phyloP scores from a whole-genome alignment of 345 rosid species.

The Murraya koenigii region DNA sequence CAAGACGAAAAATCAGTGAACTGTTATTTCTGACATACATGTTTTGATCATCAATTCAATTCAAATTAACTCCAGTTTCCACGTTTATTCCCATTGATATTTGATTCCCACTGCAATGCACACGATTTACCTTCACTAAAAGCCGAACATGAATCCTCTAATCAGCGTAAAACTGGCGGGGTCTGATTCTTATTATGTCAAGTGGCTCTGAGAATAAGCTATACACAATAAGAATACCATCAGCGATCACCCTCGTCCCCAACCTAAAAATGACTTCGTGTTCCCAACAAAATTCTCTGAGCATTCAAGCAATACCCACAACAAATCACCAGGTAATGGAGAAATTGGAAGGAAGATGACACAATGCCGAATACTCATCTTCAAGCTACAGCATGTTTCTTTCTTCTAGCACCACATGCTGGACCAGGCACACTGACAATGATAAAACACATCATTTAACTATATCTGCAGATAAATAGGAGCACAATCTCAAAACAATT shows the following conservation, averaged over 20 bases:
- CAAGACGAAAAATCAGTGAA: background rate
- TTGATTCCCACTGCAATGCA: background rate
- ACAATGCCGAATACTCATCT: background rate
- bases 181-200: background rate
- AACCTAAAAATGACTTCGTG: background rate
- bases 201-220: background rate
- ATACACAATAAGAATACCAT: background rate
- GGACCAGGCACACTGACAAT: background rate
- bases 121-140: background rate
- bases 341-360: background rate
- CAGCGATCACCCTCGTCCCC: background rate
- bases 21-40: background rate
- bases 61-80: background rate
- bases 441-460: background rate
- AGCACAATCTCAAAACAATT: background rate
- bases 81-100: background rate
- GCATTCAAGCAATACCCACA: background rate
- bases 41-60: background rate
- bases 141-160: background rate
- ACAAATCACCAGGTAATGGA: background rate
- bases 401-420: background rate
- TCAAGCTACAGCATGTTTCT: background rate
- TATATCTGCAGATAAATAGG: background rate
- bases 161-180: background rate
- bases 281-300: background rate